Percentiles rank a stretch among this genome's conserved stretches.
These are phyloP conservation scores for Yarrowia sp. DNA, from an alignment of 805 yeast genomes.

Conservation along the genomic window DNA sequence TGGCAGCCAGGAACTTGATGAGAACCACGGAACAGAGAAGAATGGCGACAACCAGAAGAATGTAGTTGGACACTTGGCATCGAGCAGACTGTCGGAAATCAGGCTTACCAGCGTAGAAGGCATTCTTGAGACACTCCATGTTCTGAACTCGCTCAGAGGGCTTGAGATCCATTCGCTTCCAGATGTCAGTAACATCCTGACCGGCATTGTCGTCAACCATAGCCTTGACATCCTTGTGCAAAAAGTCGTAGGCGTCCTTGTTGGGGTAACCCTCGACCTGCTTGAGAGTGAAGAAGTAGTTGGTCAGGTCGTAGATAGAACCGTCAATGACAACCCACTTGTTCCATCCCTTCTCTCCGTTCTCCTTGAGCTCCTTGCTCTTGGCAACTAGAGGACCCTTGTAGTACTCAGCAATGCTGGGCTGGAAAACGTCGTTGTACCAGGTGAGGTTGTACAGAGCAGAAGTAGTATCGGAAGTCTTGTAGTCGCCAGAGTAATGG, in stretches of 20 bases:
- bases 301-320: slow-evolving; percentile 50
- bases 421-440: slow-evolving; percentile 51
- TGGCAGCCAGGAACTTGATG: slow-evolving; percentile 53
- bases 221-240: slow-evolving; percentile 47
- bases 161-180: slow-evolving; percentile 45
- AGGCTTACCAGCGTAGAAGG: slow-evolving; percentile 53
- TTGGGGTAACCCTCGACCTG: slow-evolving; percentile 47
- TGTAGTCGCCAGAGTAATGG: slow-evolving; percentile 49
- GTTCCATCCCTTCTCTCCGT: slow-evolving; percentile 43
- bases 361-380: slow-evolving; percentile 46
- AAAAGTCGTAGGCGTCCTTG: slow-evolving; percentile 46
- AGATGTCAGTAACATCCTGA: slow-evolving; percentile 49
- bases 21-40: slow-evolving; percentile 51
- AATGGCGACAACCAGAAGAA: slow-evolving; percentile 52
- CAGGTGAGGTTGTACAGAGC: slow-evolving; percentile 50
- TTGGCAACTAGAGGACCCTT: slow-evolving; percentile 53
- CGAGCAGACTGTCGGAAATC: slow-evolving; percentile 52
- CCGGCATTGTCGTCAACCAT: slow-evolving; percentile 51
- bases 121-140: slow-evolving; percentile 51
- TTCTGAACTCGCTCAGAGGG: slow-evolving; percentile 45
- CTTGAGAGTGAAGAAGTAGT: slow-evolving; percentile 52
- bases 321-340: slow-evolving; percentile 50
- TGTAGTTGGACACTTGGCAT: slow-evolving; percentile 54
- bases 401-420: slow-evolving; percentile 50
- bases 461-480: slow-evolving; percentile 46